phyloP scores from a whole-genome alignment of 495 filamentous ascomycete species.

The Penicillium macrosclerotiorum region DNA sequence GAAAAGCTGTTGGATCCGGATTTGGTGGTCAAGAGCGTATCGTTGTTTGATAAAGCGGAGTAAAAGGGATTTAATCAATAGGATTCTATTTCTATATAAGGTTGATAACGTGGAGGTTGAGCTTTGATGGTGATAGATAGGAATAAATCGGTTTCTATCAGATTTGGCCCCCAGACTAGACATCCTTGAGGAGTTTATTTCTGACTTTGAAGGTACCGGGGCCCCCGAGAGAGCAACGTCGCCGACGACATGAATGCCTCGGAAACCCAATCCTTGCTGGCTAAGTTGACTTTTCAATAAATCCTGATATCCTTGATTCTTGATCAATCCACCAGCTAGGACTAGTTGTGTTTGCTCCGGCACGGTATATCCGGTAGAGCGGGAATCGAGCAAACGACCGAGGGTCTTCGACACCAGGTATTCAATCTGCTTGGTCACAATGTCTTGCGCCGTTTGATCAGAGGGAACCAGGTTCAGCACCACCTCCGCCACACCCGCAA shows the following conservation, averaged over 20 bases:
- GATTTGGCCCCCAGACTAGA: too few species aligned
- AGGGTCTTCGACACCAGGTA: slow-evolving; percentile 21
- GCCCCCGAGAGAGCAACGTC: slow-evolving; percentile 11
- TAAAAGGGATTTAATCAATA: too few species aligned
- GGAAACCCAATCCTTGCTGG: slow-evolving; percentile 8
- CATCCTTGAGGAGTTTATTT: too few species aligned
- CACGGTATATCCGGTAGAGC: slow-evolving; percentile 13
- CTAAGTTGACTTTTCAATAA: slow-evolving; percentile 6
- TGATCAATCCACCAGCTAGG: slow-evolving; percentile 28
- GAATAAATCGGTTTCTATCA: too few species aligned
- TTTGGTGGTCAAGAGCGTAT: slow-evolving; percentile 29
- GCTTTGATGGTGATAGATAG: too few species aligned
- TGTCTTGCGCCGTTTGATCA: slow-evolving; percentile 13
- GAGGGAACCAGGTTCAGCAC: slow-evolving; percentile 11
- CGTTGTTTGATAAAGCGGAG: too few species aligned
- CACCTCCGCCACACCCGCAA: slow-evolving; percentile 21
- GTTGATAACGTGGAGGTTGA: too few species aligned
- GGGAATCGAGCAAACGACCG: slow-evolving; percentile 14
- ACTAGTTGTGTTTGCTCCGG: slow-evolving; percentile 17
- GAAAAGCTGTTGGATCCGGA: slow-evolving; percentile 28
- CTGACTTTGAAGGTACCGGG: too few species aligned
- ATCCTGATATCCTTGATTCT: slow-evolving; percentile 17
- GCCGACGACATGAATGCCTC: slow-evolving; percentile 10
- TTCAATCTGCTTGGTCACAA: slow-evolving; percentile 16
- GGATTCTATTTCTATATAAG: too few species aligned